Base-by-base conservation (phyloP, 169 alveolate species). In the Cryptosporidium ubiquitum region DNA sequence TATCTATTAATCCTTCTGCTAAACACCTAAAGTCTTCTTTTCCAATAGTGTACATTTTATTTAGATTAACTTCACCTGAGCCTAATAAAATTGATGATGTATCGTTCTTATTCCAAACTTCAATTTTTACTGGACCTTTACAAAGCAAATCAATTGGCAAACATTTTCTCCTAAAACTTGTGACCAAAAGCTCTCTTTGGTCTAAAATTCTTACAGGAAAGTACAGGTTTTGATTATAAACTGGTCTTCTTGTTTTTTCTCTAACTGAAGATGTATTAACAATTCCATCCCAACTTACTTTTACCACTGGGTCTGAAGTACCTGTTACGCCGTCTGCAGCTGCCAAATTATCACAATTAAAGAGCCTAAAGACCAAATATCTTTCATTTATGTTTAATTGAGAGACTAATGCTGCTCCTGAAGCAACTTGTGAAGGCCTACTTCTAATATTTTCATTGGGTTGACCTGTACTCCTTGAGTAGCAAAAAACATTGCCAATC, bases 271-370 rank as follows among this genome's bases (percentile, higher is more conserved):
- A 84, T 31, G 84, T 49, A 47, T 91, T 84, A 12, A 93, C 94
- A 12, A 95, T 94, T 2, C 97, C 97, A 74, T 95, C 97, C 97
- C 97, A 95, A 58, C 86, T 95, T 52, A 95, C 96, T 93, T 95
- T 94, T 39, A 95, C 96, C 85, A 92, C 86, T 42, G 95, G 94
- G 58, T 95, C 96, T 18, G 95, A 93, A 29, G 95, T 93, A 74
- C 95, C 93, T 10, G 95, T 68, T 61, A 94, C 96, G 2, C 94
- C 85, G 79, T 94, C 94, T 33, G 96, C 92, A 9, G 95, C 93
- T 18, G 96, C 95, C 49, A 95, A 91, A 55, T 91, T 92, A 44
- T 94, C 96, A 60, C 96, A 94, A n/a, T 93, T 94, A 14, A 95
- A 73, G 37, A 95, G 69, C 79, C 96, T 92, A 57, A 92, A 85